Base-by-base conservation (phyloP, 805 yeast genomes). In the Metschnikowia santaceciliae region DNA sequence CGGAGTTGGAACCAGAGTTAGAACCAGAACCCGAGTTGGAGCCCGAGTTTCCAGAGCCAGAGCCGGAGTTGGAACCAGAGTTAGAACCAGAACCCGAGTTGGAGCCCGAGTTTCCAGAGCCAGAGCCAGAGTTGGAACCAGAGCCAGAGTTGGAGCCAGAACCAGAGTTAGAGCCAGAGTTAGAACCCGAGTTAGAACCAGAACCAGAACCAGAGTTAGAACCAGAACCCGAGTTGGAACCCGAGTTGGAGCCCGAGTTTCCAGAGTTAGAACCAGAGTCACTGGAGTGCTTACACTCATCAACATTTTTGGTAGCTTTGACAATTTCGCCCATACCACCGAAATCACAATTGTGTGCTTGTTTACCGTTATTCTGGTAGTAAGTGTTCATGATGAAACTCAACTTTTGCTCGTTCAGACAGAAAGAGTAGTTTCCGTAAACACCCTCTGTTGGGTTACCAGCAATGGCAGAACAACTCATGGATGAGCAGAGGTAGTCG, bases 381-480 rank as follows among this genome's bases (percentile, higher is more conserved):
- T 19, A 36, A 14, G 39, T 6, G 39, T 36, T 7, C 39, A 36
- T 36, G 22, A 36, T 6, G 6, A 3, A 36, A 36, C 39, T 19
- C 39, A 36, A 36, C 22, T 36, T 36, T 36, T 36, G 26, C n/a
- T 13, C 11, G 17, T 8, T 26, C 8, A 11, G 8, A 20, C 41
- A 38, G 13, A 10, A n/a, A 14, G 41, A 38, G 30, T 38, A 38
- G 7, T 38, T 10, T 14, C 41, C 78, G 56, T 73, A 74, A 17
- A 57, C 52, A 59, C 76, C 78, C 32, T 64, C 53, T 52, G 72
- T 65, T 59, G 70, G 76, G 60, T 74, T 65, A 41, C 67, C 69
- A 46, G 44, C 56, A 48, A 74, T 67, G 57, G 72, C 76, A 46
- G 58, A 58, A 61, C 78, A 74, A 65, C 66, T 70, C 45, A 68